phyloP scores from a whole-genome alignment of 805 yeast genomes.

The Cyberlindnera maclurae region DNA sequence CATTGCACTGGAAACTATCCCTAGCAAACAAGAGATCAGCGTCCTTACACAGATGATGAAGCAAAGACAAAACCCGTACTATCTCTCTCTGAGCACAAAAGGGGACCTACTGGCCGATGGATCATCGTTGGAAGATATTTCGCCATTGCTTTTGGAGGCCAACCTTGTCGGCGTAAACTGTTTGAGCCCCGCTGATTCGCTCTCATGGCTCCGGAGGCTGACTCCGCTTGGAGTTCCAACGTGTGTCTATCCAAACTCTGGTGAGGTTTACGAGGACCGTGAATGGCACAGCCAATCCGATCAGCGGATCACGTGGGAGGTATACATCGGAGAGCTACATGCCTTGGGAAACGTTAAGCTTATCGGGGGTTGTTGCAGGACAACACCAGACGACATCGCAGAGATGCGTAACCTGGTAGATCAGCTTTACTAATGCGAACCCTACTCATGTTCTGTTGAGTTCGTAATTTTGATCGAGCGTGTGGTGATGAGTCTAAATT shows the following conservation, averaged over 20 bases:
- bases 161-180: conserved; percentile 60
- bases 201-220: conserved; percentile 32
- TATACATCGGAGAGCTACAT: conserved; percentile 34
- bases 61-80: conserved; percentile 35
- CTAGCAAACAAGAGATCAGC: conserved; percentile 49
- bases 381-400: conserved; percentile 37
- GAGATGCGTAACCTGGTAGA: conserved; percentile 5
- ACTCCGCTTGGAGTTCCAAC: conserved; percentile 27
- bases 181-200: conserved; percentile 39
- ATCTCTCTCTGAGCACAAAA: conserved; percentile 36
- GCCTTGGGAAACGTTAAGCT: conserved; percentile 34
- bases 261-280: conserved; percentile 49
- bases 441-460: too few species aligned
- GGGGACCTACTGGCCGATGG: conserved; percentile 43
- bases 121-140: conserved; percentile 30
- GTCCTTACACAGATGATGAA: conserved; percentile 38
- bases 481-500: too few species aligned
- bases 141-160: conserved; percentile 14
- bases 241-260: conserved; percentile 69
- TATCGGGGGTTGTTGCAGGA: conserved; percentile 75
- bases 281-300: conserved; percentile 28
- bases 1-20: conserved; percentile 68
- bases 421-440: neutral
- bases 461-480: too few species aligned
- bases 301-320: conserved; percentile 28